Evolutionary conservation across 2,329 filamentous ascomycete genomes (phyloP), one percentile per base, ranked within the genome.

Genomic region (Curvularia lunata): DNA sequence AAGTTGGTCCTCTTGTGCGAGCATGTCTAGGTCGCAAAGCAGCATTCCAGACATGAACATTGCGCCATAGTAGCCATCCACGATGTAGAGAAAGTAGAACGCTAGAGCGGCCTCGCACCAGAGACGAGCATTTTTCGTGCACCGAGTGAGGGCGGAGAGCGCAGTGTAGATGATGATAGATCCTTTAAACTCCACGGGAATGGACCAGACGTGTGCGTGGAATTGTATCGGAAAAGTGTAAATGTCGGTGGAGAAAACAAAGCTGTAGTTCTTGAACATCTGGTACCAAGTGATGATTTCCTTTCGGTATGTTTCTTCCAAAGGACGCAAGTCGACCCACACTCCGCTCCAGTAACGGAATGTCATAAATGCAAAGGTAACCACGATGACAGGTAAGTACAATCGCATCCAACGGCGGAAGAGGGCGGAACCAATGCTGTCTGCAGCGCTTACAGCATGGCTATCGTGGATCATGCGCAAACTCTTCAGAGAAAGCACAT

Each of bases 81-180:
- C 82, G 50, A 90, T 82, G 71, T 88, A 90, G 69, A 91, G 78
- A 68, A 89, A 89, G 75, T 91, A 91, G 61, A 80, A 78, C 19
- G 86, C 81, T 10, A 91, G 77, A 1, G 70, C 81, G 1, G 79
- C 46, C 64, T 86, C 76, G 67, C 83, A 83, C 71, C 78, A 79
- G 0, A 89, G 78, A 13, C 88, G 83, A 3, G 83, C 82, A 53
- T 81, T 83, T 23, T 76, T 78, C 0, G 83, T 82, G 56, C 82
- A 84, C 51, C 84, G 79, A 0, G 86, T 83, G 10, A 90, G 79
- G 0, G 87, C 84, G 19, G 86, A 69, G 5, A 85, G 72, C 0
- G 82, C 72, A 0, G 83, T 85, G 70, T 88, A 91, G 52, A 88
- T 76, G 60, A 87, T 77, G 52, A 91, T 80, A 1, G 88, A 90